Base-by-base conservation (phyloP, 1,139 yeast species). In the Diutina sp. region DNA sequence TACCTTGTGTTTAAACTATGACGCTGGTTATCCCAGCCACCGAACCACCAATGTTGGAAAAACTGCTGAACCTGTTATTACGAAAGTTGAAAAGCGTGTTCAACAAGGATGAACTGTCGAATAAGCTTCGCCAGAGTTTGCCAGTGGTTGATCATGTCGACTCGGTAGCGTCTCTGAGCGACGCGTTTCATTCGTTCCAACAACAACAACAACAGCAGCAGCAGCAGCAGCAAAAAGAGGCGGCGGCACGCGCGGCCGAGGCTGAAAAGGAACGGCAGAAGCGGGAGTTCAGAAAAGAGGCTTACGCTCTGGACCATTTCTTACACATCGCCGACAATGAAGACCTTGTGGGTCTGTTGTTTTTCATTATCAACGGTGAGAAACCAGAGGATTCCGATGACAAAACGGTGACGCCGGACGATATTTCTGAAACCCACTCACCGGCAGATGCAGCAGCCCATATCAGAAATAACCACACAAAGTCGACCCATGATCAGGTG, bases 241-340 rank as follows among this genome's bases (percentile, higher is more conserved):
- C 25, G 18, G 44, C 44, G 5, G 53, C 28, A 6, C 29, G 28
- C 14, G 44, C 44, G 8, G 53, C 44, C 28, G n/a, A 16, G 6
- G 53, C n/a, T 8, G 53, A 50, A 18, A 38, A 50, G 25, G 53
- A 50, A 16, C 25, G 41, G 9, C 16, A 50, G 21, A 38, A 38
- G 5, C 53, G 53, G 7, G 44, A 50, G 21, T 50, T 50, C 35
- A 50, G 32, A 29, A 50, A 30, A 38, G 53, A 50, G 16, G 53
- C 53, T 6, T 50, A 50, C 21, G 53, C 53, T 3, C 35, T 30
- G 28, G 53, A 50, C 16, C 53, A 50, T 18, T 50, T 50, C 21
- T 11, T 50, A n/a, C 53, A 50, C 53, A 16, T 50, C n/a, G 53
- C 25, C 6, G 53, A 50, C 32, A 50, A 50, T 11, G 53, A 50